Evolutionary conservation across 78 protist species (phyloP), one percentile per base, ranked within the genome.

Genomic region (Dictyostelium capitatum): DNA sequence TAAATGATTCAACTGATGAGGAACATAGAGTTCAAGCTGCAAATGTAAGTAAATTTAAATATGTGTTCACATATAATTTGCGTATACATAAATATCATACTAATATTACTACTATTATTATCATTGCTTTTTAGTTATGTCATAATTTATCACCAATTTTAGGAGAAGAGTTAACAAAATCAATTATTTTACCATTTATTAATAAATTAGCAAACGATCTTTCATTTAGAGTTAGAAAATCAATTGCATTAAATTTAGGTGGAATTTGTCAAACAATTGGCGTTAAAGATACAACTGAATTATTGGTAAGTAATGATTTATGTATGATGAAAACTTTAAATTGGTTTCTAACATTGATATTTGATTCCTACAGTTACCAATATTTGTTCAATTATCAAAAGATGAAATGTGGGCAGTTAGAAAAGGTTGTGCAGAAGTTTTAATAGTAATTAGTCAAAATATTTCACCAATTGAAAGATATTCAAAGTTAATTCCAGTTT

Each of bases 391-490:
- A 25, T 82, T 95, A 69, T 62, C 93, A n/a, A 43, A 51, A 17
- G 97, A 95, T 79, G 95, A 90, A 70, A 93, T 95, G 25, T 95
- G 97, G 97, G 93, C 94, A 64, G 97, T 95, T 64, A 84, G 97
- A 65, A 95, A 95, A 73, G 97, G 96, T 25, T 53, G 92, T 30
- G 95, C 95, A 6, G 97, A 95, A 57, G 83, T 75, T 17, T 54
- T 95, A 15, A 73, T 85, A 17, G 25, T 30, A 4, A 47, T 94
- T 19, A 37, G 90, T 17, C 69, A 47, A 37, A 82, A 67, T 74
- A 20, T 93, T 23, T 65, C 96, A 7, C 79, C 74, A 50, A 80
- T 65, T n/a, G 91, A 56, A 65, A 91, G 95, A 57, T 59, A 79
- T 73, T 74, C 65, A 47, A 73, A 56, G 53, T 80, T 94, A n/a